A percentile compares a stretch with the other conserved stretches of the same genome.
phyloP scores from a whole-genome alignment of 2,329 filamentous ascomycete genomes.

The Mollisia scopiformis region DNA sequence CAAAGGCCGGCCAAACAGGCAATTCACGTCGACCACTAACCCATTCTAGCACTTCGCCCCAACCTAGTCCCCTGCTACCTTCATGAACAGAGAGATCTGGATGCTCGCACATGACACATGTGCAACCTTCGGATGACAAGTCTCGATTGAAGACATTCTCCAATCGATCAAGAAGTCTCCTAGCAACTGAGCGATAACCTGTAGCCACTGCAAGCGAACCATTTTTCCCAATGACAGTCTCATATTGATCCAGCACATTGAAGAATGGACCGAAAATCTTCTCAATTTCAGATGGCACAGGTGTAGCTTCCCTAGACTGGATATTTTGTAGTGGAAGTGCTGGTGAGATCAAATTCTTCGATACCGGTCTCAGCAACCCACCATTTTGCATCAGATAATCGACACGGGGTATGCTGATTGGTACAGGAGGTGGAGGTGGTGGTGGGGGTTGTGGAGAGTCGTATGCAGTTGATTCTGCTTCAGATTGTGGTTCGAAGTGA shows the following conservation, averaged over 20 bases:
- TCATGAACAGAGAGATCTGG: constrained; percentile 48
- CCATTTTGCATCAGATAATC: constrained; percentile 93
- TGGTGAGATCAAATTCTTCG: constrained; percentile 72
- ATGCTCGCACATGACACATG: constrained; percentile 77
- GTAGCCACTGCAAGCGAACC: constrained; percentile 95
- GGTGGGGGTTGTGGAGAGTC: constrained; percentile 61
- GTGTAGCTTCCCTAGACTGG: constrained; percentile 39
- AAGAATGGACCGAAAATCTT: constrained; percentile 83
- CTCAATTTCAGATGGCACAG: constrained; percentile 58
- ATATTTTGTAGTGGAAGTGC: constrained; percentile 61
- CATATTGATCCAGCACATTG: constrained; percentile 83
- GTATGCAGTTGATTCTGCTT: constrained; percentile 31
- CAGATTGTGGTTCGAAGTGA: constrained; percentile 42
- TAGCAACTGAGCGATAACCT: constrained; percentile 91
- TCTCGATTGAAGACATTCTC: constrained; percentile 95
- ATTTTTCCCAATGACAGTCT: constrained; percentile 76
- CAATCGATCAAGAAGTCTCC: constrained; percentile 83
- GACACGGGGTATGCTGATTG: constrained; percentile 76
- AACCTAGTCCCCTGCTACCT: constrained; percentile 74
- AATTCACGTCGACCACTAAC: constrained; percentile 87
- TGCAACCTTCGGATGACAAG: constrained; percentile 83
- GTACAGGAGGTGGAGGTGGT: constrained; percentile 66
- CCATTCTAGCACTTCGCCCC: constrained; percentile 93
- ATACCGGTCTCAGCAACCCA: constrained; percentile 71
- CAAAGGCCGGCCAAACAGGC: constrained; percentile 87